Evolutionary conservation across 2,329 filamentous ascomycete species (phyloP).

Genomic region (Alternaria arborescens): DNA sequence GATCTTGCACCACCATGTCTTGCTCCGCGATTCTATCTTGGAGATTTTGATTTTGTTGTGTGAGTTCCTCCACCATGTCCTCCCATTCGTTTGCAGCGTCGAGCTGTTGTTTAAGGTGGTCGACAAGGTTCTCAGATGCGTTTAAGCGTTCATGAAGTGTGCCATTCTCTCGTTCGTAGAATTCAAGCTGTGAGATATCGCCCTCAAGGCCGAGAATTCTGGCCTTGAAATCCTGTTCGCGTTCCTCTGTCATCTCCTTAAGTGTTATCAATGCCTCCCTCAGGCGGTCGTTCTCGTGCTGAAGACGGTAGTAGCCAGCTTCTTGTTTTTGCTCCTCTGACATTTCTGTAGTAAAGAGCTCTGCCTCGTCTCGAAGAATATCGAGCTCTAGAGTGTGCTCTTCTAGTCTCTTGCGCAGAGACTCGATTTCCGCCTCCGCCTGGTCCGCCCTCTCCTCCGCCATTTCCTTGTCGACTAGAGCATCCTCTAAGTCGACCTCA

Average conservation of each 20-base stretch:
- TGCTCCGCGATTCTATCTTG: slow-evolving; percentile 85
- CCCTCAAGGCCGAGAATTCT: slow-evolving; percentile 54
- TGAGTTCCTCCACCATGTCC: slow-evolving; percentile 92
- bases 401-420: slow-evolving; percentile 77
- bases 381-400: slow-evolving; percentile 90
- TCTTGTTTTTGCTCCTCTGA: slow-evolving; percentile 86
- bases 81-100: slow-evolving; percentile 89
- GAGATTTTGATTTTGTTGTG: slow-evolving; percentile 84
- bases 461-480: slow-evolving; percentile 91
- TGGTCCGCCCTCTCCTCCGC: slow-evolving; percentile 91
- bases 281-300: slow-evolving; percentile 86
- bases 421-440: slow-evolving; percentile 80
- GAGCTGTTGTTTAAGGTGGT: slow-evolving; percentile 88
- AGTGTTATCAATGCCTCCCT: slow-evolving; percentile 84
- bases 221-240: slow-evolving; percentile 76
- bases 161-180: slow-evolving; percentile 68
- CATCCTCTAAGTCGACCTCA: slow-evolving; percentile 84
- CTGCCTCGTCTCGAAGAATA: slow-evolving; percentile 85
- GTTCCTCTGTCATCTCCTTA: slow-evolving; percentile 85
- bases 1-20: slow-evolving; percentile 80
- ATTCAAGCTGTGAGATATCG: slow-evolving; percentile 44
- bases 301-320: slow-evolving; percentile 89
- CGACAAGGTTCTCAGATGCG: slow-evolving; percentile 76
- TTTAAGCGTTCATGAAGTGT: slow-evolving; percentile 75
- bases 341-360: slow-evolving; percentile 83